These are phyloP conservation scores for Daldinia bambusicola DNA, from an alignment of 495 filamentous ascomycete species.

Conservation along the genomic window DNA sequence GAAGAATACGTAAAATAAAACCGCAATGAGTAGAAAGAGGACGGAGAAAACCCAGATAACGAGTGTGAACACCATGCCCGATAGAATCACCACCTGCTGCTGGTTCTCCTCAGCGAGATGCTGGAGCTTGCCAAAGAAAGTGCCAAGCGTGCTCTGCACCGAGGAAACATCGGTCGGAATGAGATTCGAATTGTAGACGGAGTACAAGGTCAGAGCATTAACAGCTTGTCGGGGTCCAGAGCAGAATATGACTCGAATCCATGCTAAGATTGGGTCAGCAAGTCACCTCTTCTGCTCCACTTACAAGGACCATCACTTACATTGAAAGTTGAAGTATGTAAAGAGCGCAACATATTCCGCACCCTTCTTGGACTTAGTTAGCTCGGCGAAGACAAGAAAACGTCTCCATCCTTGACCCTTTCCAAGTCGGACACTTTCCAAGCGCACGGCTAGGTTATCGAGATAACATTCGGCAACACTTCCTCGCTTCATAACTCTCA, in stretches of 20 bases:
- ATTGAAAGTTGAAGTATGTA: conserved; percentile 93
- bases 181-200: conserved; percentile 73
- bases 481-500: conserved; percentile 80
- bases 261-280: conserved; percentile 62
- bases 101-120: conserved; percentile 74
- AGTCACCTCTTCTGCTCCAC: neutral
- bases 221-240: conserved; percentile 90
- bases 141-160: conserved; percentile 64
- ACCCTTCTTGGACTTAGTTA: conserved; percentile 92
- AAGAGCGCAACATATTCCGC: conserved; percentile 92
- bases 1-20: conserved; percentile 83
- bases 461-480: conserved; percentile 92
- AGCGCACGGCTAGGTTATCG: conserved; percentile 81
- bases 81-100: conserved; percentile 81
- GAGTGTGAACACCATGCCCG: conserved; percentile 90
- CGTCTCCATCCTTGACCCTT: conserved; percentile 77
- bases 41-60: conserved; percentile 88
- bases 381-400: conserved; percentile 90
- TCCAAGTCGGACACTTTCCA: conserved; percentile 79
- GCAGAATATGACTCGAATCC: conserved; percentile 87
- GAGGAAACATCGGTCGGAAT: conserved; percentile 58
- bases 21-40: conserved; percentile 75
- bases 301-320: conserved; percentile 56
- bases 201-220: conserved; percentile 87
- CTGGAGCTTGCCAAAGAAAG: conserved; percentile 81